These are phyloP conservation scores for Tetraselmis striata DNA, from an alignment of 139 green algal genomes.

Conservation along the genomic window DNA sequence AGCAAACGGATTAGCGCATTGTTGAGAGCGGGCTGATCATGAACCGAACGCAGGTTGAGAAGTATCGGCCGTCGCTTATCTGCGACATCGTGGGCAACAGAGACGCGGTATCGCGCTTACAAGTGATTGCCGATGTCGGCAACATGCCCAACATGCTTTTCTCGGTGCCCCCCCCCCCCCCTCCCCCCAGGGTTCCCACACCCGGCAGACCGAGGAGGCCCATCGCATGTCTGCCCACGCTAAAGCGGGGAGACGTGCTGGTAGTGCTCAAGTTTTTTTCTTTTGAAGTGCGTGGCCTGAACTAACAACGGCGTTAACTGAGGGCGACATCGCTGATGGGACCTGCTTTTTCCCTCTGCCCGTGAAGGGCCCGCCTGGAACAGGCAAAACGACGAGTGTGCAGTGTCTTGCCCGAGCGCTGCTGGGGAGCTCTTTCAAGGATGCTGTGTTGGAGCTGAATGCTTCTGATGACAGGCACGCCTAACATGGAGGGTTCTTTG, in stretches of 20 bases:
- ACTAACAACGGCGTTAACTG: not conserved
- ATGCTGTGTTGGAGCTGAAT: constrained; percentile 96
- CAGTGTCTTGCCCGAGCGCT: constrained; percentile 83
- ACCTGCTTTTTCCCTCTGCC: not conserved
- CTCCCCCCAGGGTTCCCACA: too few species aligned
- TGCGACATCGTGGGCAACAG: constrained; percentile 92
- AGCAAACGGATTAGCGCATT: not conserved
- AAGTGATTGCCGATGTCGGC: constrained; percentile 86
- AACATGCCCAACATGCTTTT: constrained; percentile 98
- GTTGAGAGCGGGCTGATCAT: not conserved
- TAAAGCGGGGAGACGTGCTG: not conserved
- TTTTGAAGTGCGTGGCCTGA: not conserved
- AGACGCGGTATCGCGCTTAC: constrained; percentile 85
- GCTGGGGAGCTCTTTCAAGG: constrained; percentile 75
- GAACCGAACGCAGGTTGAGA: constrained; percentile 75
- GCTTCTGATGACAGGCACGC: constrained; percentile 85
- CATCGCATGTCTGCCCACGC: not conserved
- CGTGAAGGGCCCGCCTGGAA: constrained; percentile 85
- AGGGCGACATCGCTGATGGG: not conserved
- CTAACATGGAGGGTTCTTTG: too few species aligned
- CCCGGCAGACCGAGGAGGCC: not conserved
- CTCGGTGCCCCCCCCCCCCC: too few species aligned
- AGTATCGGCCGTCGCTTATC: constrained; percentile 82
- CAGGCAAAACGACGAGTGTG: constrained; percentile 95
- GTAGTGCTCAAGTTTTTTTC: not conserved